Evolutionary conservation across 192 early-diverging fungal species (phyloP).

Genomic region (Chytriomyces sp.): DNA sequence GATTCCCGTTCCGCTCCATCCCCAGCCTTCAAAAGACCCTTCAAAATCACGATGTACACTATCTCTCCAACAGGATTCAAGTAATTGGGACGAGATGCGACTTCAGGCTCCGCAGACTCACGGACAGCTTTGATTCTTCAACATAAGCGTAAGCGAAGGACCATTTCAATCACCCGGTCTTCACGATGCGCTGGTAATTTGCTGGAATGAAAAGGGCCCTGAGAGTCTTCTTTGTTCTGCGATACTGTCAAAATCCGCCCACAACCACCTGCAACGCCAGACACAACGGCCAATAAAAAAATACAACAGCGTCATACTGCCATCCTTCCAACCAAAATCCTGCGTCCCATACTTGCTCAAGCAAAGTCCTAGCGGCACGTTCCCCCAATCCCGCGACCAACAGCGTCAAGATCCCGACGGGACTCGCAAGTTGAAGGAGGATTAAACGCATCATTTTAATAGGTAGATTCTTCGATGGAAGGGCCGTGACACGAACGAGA

Average conservation of each 20-base stretch:
- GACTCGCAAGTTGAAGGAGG: conserved; percentile 28
- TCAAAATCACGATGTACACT: too few species aligned
- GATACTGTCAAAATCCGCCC: conserved; percentile 10
- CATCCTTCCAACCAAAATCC: conserved; percentile 46
- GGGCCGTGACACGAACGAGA: conserved; percentile 24
- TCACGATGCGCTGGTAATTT: too few species aligned
- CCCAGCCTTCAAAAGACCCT: too few species aligned
- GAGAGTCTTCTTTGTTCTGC: too few species aligned
- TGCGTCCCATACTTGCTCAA: conserved; percentile 18
- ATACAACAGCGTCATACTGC: conserved; percentile 36
- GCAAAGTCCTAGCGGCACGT: neutral
- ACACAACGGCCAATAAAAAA: conserved; percentile 47
- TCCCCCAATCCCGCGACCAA: conserved; percentile 19
- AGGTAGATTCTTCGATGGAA: conserved; percentile 10
- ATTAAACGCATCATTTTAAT: conserved; percentile 24
- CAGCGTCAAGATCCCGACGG: conserved; percentile 32
- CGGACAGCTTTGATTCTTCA: too few species aligned
- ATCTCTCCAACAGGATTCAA: too few species aligned
- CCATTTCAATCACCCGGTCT: too few species aligned
- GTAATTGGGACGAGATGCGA: too few species aligned
- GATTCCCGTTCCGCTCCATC: too few species aligned
- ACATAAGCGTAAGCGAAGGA: too few species aligned
- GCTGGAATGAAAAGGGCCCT: too few species aligned
- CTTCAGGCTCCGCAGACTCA: too few species aligned
- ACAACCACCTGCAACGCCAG: conserved; percentile 46